phyloP scores from a whole-genome alignment of 2,329 filamentous ascomycete genomes.

The Cladosporium austrohemisphaericum region DNA sequence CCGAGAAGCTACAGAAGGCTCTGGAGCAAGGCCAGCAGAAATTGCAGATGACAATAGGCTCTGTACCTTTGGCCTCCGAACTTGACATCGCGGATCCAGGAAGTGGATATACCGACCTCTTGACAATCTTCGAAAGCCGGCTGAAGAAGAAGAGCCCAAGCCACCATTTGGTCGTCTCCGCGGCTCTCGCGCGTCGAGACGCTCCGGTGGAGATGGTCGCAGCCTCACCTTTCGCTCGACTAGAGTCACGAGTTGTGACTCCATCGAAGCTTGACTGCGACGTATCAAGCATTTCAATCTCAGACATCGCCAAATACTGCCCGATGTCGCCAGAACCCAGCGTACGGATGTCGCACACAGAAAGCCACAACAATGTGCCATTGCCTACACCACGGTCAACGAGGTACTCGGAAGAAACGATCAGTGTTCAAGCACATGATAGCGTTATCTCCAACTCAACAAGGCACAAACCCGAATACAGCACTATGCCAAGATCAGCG shows the following conservation, averaged over 20 bases:
- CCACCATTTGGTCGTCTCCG: neutral
- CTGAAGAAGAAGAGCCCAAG: neutral
- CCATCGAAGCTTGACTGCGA: neutral
- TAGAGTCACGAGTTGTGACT: neutral
- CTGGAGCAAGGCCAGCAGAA: slow-evolving; percentile 58
- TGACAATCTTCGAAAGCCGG: slow-evolving; percentile 57
- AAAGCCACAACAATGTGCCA: neutral
- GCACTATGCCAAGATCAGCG: neutral
- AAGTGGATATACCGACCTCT: slow-evolving; percentile 63
- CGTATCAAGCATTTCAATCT: neutral
- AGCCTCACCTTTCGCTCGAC: neutral
- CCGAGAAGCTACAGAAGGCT: slow-evolving; percentile 57
- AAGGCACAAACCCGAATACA: slow-evolving; percentile 16
- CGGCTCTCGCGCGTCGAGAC: neutral
- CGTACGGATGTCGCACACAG: neutral
- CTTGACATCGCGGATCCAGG: slow-evolving; percentile 57
- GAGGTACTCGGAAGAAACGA: slow-evolving; percentile 12
- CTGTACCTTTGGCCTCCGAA: slow-evolving; percentile 43
- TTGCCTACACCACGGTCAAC: neutral
- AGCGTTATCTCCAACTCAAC: slow-evolving; percentile 22
- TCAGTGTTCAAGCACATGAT: slow-evolving; percentile 17
- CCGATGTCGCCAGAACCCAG: neutral
- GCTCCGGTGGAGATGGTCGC: neutral
- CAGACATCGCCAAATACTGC: neutral
- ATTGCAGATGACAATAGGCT: slow-evolving; percentile 61